Evolutionary conservation across 371 early-diverging fungal genomes (phyloP).

Genomic region (Blyttiomyces sp.): DNA sequence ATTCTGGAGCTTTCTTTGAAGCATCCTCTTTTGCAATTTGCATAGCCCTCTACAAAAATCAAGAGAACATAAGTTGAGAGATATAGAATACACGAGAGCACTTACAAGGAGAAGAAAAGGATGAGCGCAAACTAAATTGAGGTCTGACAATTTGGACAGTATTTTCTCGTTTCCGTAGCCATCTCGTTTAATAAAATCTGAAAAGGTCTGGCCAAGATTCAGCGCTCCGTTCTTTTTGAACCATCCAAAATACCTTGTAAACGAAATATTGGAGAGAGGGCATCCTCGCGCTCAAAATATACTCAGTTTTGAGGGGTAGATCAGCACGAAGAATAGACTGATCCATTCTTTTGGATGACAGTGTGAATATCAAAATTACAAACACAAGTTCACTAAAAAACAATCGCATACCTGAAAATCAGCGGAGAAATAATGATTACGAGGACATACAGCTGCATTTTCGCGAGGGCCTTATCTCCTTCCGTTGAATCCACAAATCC

Average conservation of each 20-base stretch:
- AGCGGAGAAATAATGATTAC: constrained; percentile 52
- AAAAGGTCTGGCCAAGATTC: not conserved
- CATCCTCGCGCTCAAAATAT: constrained; percentile 60
- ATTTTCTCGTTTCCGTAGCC: not conserved
- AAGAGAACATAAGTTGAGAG: too few relatives aligned
- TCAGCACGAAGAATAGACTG: constrained; percentile 45
- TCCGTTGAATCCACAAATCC: constrained; percentile 58
- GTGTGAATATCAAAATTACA: constrained; percentile 10
- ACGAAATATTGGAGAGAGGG: constrained; percentile 50
- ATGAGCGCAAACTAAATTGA: not conserved
- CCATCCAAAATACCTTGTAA: constrained; percentile 51
- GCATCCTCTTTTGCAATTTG: too few relatives aligned
- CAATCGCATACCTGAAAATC: constrained; percentile 36
- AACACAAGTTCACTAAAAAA: too few relatives aligned
- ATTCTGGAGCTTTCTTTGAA: too few relatives aligned
- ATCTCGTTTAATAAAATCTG: constrained; percentile 3
- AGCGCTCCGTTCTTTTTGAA: not conserved
- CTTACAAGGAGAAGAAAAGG: too few relatives aligned
- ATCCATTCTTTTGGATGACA: constrained; percentile 37
- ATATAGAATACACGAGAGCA: too few relatives aligned
- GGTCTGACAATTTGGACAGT: not conserved
- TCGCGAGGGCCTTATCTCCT: constrained; percentile 39
- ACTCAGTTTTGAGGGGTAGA: constrained; percentile 70
- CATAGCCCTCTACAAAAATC: too few relatives aligned
- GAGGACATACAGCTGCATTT: constrained; percentile 43